phyloP scores from a whole-genome alignment of 768 basidiomycete species.

The Boletus vermiculosoides region DNA sequence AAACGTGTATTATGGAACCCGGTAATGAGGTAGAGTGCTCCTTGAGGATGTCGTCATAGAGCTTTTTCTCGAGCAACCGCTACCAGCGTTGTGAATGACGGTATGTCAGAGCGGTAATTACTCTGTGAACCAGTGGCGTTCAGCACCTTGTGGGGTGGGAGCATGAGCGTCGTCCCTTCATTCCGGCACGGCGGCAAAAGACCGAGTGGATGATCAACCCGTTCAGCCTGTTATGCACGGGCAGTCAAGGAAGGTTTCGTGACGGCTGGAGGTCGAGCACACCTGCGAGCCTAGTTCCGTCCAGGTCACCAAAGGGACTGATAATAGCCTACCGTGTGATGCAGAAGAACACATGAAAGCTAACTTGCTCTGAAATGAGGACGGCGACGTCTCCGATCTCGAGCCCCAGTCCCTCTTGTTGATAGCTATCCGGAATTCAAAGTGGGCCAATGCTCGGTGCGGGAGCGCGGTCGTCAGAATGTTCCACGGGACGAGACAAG shows the following conservation, averaged over 20 bases:
- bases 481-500: conserved; percentile 18
- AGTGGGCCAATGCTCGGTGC: conserved; percentile 10
- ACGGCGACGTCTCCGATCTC: conserved; percentile 12
- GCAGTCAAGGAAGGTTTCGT: not conserved
- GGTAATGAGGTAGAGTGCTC: conserved; percentile 27
- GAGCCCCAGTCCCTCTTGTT: conserved; percentile 12
- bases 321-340: not conserved
- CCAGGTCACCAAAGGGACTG: not conserved
- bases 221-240: not conserved
- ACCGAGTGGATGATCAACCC: not conserved
- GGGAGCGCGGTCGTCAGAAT: conserved; percentile 23
- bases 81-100: conserved; percentile 27
- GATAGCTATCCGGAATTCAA: conserved; percentile 20
- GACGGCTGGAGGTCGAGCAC: not conserved
- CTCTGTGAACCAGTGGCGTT: conserved; percentile 15
- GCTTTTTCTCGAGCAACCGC: conserved; percentile 7
- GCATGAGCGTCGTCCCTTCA: conserved; percentile 28
- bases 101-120: conserved; percentile 13
- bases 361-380: conserved; percentile 21
- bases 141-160: conserved; percentile 27
- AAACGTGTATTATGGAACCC: conserved; percentile 1
- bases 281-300: not conserved
- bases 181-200: not conserved
- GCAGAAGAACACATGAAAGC: conserved; percentile 25
- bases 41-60: conserved; percentile 4